Evolutionary conservation across 2,329 filamentous ascomycete genomes (phyloP).

Genomic region (Ophiosphaerella korrae): DNA sequence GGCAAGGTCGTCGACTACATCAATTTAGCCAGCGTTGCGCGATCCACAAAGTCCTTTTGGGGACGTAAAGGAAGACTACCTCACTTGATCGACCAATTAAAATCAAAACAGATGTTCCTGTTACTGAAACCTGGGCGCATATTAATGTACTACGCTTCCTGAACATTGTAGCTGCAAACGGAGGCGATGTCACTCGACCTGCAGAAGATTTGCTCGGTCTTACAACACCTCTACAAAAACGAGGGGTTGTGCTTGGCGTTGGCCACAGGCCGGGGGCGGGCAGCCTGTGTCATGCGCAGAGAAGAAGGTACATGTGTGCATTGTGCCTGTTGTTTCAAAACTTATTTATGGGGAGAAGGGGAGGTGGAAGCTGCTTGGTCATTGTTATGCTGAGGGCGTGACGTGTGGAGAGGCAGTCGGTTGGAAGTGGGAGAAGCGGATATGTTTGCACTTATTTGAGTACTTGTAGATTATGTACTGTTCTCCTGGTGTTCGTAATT

Average conservation of each 20-base stretch:
- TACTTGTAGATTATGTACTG: conserved; percentile 3
- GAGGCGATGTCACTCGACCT: conserved; percentile 4
- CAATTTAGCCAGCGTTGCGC: conserved; percentile 6
- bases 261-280: conserved; percentile 13
- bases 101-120: conserved; percentile 7
- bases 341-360: conserved; percentile 6
- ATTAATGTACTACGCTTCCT: conserved; percentile 15
- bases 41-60: conserved; percentile 2
- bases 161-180: conserved; percentile 10
- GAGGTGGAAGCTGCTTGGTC: conserved; percentile 18
- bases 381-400: conserved; percentile 21
- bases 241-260: conserved; percentile 6
- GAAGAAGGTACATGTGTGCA: conserved; percentile 20
- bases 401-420: conserved; percentile 21
- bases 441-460: conserved; percentile 16
- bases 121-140: conserved; percentile 8
- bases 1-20: conserved; percentile 14
- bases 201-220: conserved; percentile 15
- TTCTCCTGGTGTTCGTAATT: background rate
- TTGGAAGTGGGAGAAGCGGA: conserved; percentile 13
- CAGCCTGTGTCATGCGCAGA: background rate
- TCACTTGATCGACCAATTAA: conserved; percentile 5
- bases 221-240: background rate
- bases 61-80: conserved; percentile 8
- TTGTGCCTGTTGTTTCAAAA: conserved; percentile 19